These are phyloP conservation scores for Cydonia oblonga DNA, from an alignment of 331 rosid species.

Conservation along the genomic window DNA sequence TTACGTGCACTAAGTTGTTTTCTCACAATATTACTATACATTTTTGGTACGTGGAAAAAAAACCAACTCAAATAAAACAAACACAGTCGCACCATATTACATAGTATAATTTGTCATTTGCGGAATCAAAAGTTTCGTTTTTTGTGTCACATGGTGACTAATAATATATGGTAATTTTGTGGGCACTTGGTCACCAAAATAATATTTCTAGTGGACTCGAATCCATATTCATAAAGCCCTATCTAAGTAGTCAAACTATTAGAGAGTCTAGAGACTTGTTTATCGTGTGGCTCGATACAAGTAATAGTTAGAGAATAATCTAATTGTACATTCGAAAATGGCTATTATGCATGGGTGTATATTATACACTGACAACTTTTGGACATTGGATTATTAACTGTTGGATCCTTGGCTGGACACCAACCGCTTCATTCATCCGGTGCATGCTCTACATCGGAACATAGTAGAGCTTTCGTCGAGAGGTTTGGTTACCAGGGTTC, in stretches of 20 bases:
- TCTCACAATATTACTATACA: background rate
- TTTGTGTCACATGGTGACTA: background rate
- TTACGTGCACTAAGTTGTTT: conserved; percentile 10
- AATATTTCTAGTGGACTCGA: background rate
- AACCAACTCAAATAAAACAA: conserved; percentile 12
- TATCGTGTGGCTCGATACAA: too few species aligned
- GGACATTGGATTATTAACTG: background rate
- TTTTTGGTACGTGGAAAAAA: background rate
- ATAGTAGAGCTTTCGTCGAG: background rate
- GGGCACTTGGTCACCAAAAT: background rate
- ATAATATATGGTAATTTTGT: background rate
- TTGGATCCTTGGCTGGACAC: background rate
- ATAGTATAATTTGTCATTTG: background rate
- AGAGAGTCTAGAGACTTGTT: too few species aligned
- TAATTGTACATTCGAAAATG: too few species aligned
- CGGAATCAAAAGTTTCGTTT: too few species aligned
- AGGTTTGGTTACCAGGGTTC: background rate
- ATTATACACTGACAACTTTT: too few species aligned
- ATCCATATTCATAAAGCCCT: background rate
- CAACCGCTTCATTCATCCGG: too few species aligned
- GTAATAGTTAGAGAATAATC: too few species aligned
- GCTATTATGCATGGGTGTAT: background rate
- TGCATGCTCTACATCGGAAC: background rate
- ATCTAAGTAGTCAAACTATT: too few species aligned
- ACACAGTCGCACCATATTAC: conserved; percentile 5